Evolutionary conservation across 2,329 filamentous ascomycete genomes (phyloP).

Genomic region (Colletotrichum salicis): DNA sequence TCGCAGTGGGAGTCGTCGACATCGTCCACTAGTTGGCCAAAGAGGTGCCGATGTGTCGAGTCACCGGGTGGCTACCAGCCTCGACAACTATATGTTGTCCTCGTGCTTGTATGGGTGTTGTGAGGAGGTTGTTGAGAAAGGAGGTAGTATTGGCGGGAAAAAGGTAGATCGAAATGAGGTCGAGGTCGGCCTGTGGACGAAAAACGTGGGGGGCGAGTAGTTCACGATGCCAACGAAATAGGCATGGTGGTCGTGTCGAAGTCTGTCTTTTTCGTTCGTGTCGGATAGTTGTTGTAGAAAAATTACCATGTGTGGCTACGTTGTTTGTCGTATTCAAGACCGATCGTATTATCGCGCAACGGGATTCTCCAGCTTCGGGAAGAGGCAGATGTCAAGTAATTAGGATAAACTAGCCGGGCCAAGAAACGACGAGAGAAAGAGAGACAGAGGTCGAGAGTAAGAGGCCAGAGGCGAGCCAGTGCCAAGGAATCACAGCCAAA

Average conservation of each 20-base stretch:
- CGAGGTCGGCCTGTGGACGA: not conserved
- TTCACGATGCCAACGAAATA: slow-evolving; percentile 12
- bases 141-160: not conserved
- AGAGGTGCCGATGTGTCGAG: not conserved
- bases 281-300: not conserved
- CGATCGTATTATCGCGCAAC: not conserved
- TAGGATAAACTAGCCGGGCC: not conserved
- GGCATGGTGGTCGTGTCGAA: not conserved
- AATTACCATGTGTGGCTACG: not conserved
- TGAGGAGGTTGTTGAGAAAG: not conserved
- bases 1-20: slow-evolving; percentile 25
- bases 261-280: not conserved
- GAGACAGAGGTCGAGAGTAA: not conserved
- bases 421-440: not conserved
- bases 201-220: not conserved
- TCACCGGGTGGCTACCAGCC: not conserved
- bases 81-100: not conserved
- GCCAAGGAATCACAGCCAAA: slow-evolving; percentile 19
- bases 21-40: slow-evolving; percentile 9
- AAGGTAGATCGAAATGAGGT: not conserved
- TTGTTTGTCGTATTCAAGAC: not conserved
- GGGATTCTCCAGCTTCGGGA: not conserved
- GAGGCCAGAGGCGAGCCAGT: not conserved
- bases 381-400: not conserved
- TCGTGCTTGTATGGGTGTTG: not conserved